Conservation (phyloP, 441 rosid genomes). For the Mallotus japonicus region DNA sequence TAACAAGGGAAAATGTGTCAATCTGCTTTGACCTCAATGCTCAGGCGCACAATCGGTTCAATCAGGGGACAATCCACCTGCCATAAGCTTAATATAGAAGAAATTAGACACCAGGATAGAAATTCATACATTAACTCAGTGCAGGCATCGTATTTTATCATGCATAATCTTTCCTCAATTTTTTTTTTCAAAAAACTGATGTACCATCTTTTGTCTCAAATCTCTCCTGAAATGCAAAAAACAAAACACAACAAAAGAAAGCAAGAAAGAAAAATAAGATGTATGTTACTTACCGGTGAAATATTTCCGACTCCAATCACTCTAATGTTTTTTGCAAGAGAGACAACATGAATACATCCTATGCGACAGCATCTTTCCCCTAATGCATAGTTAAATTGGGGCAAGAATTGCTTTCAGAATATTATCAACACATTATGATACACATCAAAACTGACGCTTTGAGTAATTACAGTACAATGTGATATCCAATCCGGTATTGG, state of each 20-base stretch:
- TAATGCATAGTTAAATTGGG: slow-evolving; percentile 1
- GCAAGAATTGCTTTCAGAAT: background rate
- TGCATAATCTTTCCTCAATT: too few relatives aligned
- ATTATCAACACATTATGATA: slow-evolving; percentile 23
- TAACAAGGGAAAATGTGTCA: background rate
- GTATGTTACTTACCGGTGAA: background rate
- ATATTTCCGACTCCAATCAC: background rate
- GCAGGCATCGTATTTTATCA: too few relatives aligned
- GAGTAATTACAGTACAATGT: slow-evolving; percentile 16
- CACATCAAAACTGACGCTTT: slow-evolving; percentile 21
- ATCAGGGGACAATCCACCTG: too few relatives aligned
- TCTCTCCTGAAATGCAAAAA: background rate
- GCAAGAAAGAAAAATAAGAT: background rate
- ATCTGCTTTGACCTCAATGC: too few relatives aligned
- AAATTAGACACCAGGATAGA: too few relatives aligned
- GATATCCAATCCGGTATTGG: background rate
- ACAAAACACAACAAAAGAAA: background rate
- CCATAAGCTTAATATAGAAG: too few relatives aligned
- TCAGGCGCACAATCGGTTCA: too few relatives aligned
- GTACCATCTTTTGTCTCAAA: too few relatives aligned
- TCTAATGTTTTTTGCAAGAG: background rate
- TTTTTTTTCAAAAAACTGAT: too few relatives aligned
- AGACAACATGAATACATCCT: background rate
- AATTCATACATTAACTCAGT: too few relatives aligned
- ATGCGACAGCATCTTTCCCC: background rate